phyloP scores from a whole-genome alignment of 805 yeast species.

The Monosporozyma servazzii region DNA sequence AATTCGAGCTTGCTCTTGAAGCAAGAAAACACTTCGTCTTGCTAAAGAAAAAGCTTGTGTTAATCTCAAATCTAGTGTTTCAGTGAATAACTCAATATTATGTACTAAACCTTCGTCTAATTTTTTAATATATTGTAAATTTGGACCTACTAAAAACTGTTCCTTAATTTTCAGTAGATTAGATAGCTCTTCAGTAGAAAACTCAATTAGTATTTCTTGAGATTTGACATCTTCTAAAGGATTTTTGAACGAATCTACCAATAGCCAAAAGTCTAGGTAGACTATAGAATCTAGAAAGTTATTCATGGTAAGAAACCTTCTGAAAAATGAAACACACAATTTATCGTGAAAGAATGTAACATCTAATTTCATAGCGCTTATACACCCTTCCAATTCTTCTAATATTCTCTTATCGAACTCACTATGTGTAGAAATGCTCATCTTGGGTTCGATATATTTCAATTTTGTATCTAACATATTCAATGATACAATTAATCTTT shows the following conservation, averaged over 20 bases:
- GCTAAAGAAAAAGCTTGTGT: constrained; percentile 32
- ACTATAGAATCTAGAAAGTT: constrained; percentile 7
- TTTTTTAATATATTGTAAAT: constrained; percentile 14
- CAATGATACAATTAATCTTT: constrained; percentile 17
- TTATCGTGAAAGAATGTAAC: constrained; percentile 14
- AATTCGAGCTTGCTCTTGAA: constrained; percentile 47
- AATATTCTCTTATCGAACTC: constrained; percentile 8
- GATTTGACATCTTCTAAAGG: constrained; percentile 48
- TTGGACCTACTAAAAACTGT: constrained; percentile 12
- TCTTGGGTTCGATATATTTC: constrained; percentile 4
- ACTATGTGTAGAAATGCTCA: neutral
- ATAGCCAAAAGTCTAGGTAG: constrained; percentile 54
- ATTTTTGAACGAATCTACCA: constrained; percentile 58
- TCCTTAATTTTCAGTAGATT: constrained; percentile 21
- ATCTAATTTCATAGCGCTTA: constrained; percentile 12
- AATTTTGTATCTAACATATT: constrained; percentile 23
- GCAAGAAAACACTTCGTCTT: constrained; percentile 45
- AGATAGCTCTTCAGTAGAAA: constrained; percentile 15
- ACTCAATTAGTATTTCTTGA: constrained; percentile 23
- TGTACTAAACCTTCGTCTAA: constrained; percentile 16
- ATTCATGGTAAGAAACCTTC: constrained; percentile 7
- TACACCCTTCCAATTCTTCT: constrained; percentile 11
- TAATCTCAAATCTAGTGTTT: constrained; percentile 2
- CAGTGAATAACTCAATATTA: constrained; percentile 10
- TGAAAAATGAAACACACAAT: constrained; percentile 12